These are phyloP conservation scores for Stipa capillata DNA, from an alignment of 176 grass and related monocot species.

Conservation along the genomic window DNA sequence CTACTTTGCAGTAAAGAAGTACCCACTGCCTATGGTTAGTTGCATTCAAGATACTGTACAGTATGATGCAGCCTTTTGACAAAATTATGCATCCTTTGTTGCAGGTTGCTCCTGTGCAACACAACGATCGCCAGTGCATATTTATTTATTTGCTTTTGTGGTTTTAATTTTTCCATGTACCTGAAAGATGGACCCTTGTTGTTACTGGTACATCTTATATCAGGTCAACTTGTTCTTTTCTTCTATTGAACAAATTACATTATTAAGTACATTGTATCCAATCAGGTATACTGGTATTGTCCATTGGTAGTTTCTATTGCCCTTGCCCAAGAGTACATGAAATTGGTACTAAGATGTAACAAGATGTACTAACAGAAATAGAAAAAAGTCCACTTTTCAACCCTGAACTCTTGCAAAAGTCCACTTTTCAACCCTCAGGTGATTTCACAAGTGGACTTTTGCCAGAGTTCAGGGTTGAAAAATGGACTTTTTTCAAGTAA, in stretches of 20 bases:
- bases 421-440: too few relatives aligned
- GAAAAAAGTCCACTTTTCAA: too few relatives aligned
- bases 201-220: constrained; percentile 14
- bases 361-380: too few relatives aligned
- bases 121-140: background rate
- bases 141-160: background rate
- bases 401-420: too few relatives aligned
- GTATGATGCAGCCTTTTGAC: background rate
- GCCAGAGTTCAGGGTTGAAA: too few relatives aligned
- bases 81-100: background rate
- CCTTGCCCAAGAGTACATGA: background rate
- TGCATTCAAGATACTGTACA: background rate
- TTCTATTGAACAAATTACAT: background rate
- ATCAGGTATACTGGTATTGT: background rate
- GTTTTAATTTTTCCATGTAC: background rate
- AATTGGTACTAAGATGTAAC: background rate
- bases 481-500: too few relatives aligned
- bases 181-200: background rate
- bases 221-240: background rate
- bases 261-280: background rate
- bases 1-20: background rate
- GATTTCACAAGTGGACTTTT: too few relatives aligned
- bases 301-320: background rate
- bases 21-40: background rate
- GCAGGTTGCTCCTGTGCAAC: background rate